Base-by-base conservation (phyloP, 768 basidiomycete species). In the Udeniomyces megalosporus region DNA sequence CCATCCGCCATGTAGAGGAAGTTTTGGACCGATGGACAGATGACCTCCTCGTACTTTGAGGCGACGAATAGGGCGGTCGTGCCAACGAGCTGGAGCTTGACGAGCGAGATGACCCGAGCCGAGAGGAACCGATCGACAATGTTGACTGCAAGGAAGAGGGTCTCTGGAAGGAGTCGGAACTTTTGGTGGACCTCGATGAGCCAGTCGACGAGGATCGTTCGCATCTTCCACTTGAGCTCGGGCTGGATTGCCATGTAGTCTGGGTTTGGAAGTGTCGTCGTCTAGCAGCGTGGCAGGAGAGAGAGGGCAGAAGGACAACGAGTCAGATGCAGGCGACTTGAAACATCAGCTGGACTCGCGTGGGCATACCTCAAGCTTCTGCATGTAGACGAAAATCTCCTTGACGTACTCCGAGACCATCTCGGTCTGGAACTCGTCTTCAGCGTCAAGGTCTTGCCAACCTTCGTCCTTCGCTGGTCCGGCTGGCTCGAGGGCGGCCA, bases 401-500 rank as follows among this genome's bases (percentile, higher is more conserved):
- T 78, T 78, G 55, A 95, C 92, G 70, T 99, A 99, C 74, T 96
- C 89, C 75, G 84, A 85, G 67, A 95, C 92, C 92, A 96, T 96
- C 64, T 88, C 78, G 15, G 93, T 95, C 70, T 99, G 93, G 54
- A 91, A 89, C 58, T 77, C 81, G 71, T 96, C 92, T 24, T 92
- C 90, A 1, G 81, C 82, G 67, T 96, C 91, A 17, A 97, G 79
- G 70, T 97, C 93, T 32, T 86, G 86, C 92, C 90, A 97, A 1
- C 75, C 76, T 15, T 67, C 69, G 63, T 70, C 79, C 76, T 69
- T 76, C 67, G 66, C 77, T 78, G 60, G 84, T n/a, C 35, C 46
- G 20, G 29, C 17, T 2, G 22, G 45, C 10, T 24, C 35, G 31
- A 47, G 29, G 42, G 31, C 60, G 22, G 60, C 60, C 10, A 44